Conservation (phyloP, 1,284 basidiomycete genomes). For the Irpex lacteus region DNA sequence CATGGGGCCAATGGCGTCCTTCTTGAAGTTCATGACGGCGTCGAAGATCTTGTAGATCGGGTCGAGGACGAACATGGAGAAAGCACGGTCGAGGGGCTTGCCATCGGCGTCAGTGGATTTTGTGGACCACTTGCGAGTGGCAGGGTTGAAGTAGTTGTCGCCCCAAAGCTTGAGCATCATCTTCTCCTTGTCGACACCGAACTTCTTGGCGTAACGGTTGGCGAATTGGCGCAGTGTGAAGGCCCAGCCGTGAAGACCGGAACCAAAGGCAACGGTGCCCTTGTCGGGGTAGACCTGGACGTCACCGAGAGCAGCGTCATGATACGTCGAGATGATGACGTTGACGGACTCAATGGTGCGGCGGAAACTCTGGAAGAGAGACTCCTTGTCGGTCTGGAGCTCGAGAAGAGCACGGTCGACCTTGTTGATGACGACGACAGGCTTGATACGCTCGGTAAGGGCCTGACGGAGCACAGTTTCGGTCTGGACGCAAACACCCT, state of each 20-base stretch:
- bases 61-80: constrained; percentile 97
- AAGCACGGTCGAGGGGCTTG: constrained; percentile 88
- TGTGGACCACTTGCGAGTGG: constrained; percentile 96
- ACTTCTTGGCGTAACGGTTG: constrained; percentile 94
- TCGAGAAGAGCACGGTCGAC: constrained; percentile 99
- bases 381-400: constrained; percentile 96
- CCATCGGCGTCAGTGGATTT: constrained; percentile 79
- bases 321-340: constrained; percentile 98
- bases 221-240: constrained; percentile 99
- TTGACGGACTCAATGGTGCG: constrained; percentile 98
- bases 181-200: constrained; percentile 98
- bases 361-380: constrained; percentile 96
- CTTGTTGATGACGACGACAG: constrained; percentile 99
- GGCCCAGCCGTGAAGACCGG: constrained; percentile 99
- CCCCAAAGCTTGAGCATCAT: constrained; percentile 99
- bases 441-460: constrained; percentile 98
- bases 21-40: constrained; percentile 99
- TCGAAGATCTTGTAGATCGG: constrained; percentile 99
- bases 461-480: constrained; percentile 99
- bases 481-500: constrained; percentile 99
- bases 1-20: constrained; percentile 83
- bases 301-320: constrained; percentile 94
- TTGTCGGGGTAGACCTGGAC: constrained; percentile 99
- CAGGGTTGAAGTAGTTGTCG: constrained; percentile 99
- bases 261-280: constrained; percentile 98